Conservation (phyloP, 345 rosid genomes). For the Murraya paniculata region DNA sequence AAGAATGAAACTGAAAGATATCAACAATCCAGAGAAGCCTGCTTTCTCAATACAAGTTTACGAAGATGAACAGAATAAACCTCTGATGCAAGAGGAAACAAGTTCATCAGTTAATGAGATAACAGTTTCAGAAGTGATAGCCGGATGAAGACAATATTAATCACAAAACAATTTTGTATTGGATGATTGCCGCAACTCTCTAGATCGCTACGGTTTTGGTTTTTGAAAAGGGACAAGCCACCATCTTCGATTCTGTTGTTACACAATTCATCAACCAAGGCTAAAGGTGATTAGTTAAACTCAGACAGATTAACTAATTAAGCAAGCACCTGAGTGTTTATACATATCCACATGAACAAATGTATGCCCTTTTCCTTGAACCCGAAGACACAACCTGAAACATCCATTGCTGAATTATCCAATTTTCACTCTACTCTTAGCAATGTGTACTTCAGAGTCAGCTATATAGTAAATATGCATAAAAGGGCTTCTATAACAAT, state of each 20-base stretch:
- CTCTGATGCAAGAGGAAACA: not conserved
- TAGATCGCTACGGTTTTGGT: too few species aligned
- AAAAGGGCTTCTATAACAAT: not conserved
- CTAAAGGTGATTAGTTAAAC: too few species aligned
- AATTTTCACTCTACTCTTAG: not conserved
- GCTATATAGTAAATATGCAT: not conserved
- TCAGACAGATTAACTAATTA: too few species aligned
- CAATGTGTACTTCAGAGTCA: not conserved
- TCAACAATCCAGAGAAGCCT: slow-evolving; percentile 18
- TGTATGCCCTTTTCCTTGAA: too few species aligned
- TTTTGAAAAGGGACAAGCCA: too few species aligned
- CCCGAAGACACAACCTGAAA: too few species aligned
- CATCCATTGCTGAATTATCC: not conserved
- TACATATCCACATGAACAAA: too few species aligned
- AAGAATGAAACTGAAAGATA: not conserved
- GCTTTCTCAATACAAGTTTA: slow-evolving; percentile 11
- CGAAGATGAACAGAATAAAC: not conserved
- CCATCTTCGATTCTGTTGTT: too few species aligned
- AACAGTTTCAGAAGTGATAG: not conserved
- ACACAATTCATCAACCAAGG: too few species aligned
- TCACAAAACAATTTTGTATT: too few species aligned
- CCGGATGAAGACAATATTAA: not conserved
- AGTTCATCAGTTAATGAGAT: not conserved
- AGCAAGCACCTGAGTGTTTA: too few species aligned
- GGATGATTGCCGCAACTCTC: too few species aligned